phyloP scores from a whole-genome alignment of 371 early-diverging fungal genomes.

The Mortierella sp. region DNA sequence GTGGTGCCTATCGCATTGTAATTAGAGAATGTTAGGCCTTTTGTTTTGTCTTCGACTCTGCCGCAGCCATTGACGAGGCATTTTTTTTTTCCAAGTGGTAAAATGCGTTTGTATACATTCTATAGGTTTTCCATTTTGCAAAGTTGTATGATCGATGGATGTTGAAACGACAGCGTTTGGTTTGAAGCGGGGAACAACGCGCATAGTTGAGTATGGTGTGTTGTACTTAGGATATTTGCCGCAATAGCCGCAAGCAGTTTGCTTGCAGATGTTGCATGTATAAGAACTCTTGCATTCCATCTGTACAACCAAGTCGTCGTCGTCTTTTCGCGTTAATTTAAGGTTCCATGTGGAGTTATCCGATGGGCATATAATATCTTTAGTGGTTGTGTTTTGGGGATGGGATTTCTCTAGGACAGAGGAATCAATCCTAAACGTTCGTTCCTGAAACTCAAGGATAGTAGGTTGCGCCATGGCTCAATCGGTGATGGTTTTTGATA shows the following conservation, averaged over 20 bases:
- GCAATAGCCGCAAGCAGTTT: too few relatives aligned
- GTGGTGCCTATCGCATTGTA: background rate
- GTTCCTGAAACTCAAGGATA: background rate
- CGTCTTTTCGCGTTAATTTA: background rate
- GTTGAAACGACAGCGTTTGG: background rate
- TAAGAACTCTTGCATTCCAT: background rate
- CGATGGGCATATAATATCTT: background rate
- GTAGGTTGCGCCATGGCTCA: background rate
- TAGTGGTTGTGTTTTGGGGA: background rate
- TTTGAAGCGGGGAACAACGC: background rate
- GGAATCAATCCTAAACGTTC: background rate
- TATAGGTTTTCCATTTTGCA: background rate
- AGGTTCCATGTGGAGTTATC: background rate
- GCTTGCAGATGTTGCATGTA: background rate
- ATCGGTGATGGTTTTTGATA: too few relatives aligned
- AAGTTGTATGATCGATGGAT: background rate
- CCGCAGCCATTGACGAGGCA: too few relatives aligned
- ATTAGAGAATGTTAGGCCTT: background rate
- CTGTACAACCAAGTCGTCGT: background rate
- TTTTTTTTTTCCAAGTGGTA: background rate
- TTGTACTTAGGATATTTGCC: too few relatives aligned
- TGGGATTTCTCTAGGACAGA: background rate
- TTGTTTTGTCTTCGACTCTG: too few relatives aligned
- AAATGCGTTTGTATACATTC: background rate
- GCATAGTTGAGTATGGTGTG: background rate